A percentile compares a stretch with the other conserved stretches of the same genome.
Conservation (phyloP, 495 filamentous ascomycete species). For the Lepidopterella palustris region DNA sequence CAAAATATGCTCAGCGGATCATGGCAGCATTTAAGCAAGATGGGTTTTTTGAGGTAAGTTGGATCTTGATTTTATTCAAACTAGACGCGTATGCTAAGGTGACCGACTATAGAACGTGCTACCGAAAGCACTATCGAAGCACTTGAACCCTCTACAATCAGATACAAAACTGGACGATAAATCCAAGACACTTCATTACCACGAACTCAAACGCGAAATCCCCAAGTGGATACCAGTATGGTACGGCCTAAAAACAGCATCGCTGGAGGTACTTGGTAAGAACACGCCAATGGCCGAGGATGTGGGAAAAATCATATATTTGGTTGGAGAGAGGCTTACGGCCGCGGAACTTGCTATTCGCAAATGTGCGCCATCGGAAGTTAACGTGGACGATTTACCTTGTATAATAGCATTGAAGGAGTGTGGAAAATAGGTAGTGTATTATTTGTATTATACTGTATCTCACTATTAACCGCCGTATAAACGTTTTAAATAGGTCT, state of each 20-base stretch:
- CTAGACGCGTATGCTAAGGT: background rate
- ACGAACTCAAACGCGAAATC: background rate
- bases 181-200: background rate
- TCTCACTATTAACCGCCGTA: too few species aligned
- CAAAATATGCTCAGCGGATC: conserved; percentile 33
- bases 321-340: background rate
- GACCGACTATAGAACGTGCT: background rate
- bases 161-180: background rate
- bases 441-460: background rate
- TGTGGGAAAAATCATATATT: background rate
- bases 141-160: background rate
- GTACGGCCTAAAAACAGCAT: conserved; percentile 7
- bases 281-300: conserved; percentile 14
- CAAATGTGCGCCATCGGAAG: background rate
- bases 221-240: conserved; percentile 6
- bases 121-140: background rate
- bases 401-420: background rate
- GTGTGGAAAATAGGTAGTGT: background rate
- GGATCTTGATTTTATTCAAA: background rate
- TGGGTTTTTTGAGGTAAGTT: conserved; percentile 4
- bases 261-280: conserved; percentile 2
- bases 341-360: background rate
- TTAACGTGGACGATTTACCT: background rate
- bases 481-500: too few species aligned
- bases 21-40: conserved; percentile 17